phyloP scores from a whole-genome alignment of 78 protist genomes.

The Planoprotostelium fungivorum region DNA sequence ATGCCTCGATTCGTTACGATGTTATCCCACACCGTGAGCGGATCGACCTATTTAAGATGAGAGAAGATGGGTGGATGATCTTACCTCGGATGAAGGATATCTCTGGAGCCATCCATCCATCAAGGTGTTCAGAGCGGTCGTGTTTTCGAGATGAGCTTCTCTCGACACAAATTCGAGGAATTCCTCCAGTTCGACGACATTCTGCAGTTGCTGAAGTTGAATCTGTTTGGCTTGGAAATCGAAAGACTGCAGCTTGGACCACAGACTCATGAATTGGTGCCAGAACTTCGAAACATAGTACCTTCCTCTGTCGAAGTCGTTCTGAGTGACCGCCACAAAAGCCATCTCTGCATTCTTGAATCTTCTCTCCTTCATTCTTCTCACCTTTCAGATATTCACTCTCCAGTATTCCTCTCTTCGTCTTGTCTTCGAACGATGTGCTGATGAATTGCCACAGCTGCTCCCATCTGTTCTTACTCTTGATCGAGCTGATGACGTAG shows the following conservation, averaged over 20 bases:
- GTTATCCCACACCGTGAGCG: conserved; percentile 64
- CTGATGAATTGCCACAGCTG: conserved; percentile 39
- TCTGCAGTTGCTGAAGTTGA: conserved; percentile 52
- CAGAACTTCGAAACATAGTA: conserved; percentile 26
- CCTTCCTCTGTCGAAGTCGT: conserved; percentile 27
- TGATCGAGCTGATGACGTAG: conserved; percentile 22
- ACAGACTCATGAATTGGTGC: conserved; percentile 33
- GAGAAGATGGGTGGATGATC: not conserved
- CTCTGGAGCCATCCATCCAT: conserved; percentile 33
- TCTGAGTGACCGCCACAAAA: conserved; percentile 30
- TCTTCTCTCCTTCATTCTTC: not conserved
- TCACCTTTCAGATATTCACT: not conserved
- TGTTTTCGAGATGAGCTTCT: not conserved
- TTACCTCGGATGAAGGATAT: conserved; percentile 17
- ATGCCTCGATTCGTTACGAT: conserved; percentile 27
- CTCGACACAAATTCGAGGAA: conserved; percentile 16
- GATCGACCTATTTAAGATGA: conserved; percentile 4
- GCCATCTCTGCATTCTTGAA: conserved; percentile 34
- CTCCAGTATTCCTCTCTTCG: conserved; percentile 8
- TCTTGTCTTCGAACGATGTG: not conserved
- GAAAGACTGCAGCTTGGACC: conserved; percentile 55
- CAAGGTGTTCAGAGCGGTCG: conserved; percentile 10
- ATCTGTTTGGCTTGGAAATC: conserved; percentile 26
- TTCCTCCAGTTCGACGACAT: conserved; percentile 58
- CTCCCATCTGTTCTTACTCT: conserved; percentile 60